phyloP scores from a whole-genome alignment of 352 stramenopile species.

The Phytophthora constricta region DNA sequence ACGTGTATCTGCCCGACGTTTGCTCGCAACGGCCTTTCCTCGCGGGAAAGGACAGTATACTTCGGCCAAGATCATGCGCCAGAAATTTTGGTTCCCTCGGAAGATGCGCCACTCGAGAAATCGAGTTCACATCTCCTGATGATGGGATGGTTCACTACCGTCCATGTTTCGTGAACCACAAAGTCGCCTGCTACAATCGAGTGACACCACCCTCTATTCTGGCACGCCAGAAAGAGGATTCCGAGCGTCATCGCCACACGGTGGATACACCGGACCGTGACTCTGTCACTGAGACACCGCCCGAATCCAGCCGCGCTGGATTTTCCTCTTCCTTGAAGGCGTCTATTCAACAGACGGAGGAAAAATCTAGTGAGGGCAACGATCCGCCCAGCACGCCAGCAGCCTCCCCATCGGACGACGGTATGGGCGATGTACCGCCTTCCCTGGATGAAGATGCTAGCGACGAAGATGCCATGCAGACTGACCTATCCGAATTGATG shows the following conservation, averaged over 20 bases:
- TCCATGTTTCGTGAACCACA: slow-evolving; percentile 7
- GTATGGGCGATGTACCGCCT: neutral
- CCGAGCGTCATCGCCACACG: neutral
- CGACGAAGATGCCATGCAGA: no score
- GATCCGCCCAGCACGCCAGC: neutral
- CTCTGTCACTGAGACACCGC: neutral
- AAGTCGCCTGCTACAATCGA: neutral
- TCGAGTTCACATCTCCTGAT: neutral
- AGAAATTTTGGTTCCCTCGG: neutral
- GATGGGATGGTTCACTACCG: neutral
- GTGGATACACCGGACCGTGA: no score
- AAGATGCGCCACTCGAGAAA: neutral
- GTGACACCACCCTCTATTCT: neutral
- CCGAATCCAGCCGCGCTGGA: neutral
- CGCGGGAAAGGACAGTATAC: neutral
- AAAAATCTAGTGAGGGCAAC: neutral
- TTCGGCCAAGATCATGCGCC: slow-evolving; percentile 1
- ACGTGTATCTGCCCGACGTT: neutral
- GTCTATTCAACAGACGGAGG: neutral
- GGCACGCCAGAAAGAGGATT: neutral
- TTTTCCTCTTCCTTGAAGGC: neutral
- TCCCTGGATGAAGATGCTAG: neutral
- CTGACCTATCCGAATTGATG: no score
- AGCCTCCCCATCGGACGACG: neutral
- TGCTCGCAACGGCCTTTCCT: neutral